Evolutionary conservation across 2,329 filamentous ascomycete genomes (phyloP), one percentile per base, ranked within the genome.

Genomic region (Clonostachys byssicola): DNA sequence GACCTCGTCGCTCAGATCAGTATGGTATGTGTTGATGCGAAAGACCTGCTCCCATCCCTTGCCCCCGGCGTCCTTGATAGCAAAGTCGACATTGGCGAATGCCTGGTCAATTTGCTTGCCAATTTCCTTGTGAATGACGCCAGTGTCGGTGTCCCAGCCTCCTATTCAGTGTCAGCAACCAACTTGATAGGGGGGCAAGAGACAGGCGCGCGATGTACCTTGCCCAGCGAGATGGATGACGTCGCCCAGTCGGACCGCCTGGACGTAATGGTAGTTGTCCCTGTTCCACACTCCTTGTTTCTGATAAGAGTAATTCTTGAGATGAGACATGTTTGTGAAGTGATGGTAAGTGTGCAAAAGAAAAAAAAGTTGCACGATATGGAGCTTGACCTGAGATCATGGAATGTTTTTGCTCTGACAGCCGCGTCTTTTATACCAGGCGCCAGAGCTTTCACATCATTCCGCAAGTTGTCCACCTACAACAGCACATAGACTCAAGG

Each of bases 21-120:
- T 59, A 47, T 74, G 69, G 49, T 75, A 79, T 3, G 69, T 70
- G 18, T 66, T 69, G 18, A 78, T 63, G 0, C 65, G 62, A 57
- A 60, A 78, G 0, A 83, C 80, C 49, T 83, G 75, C 16, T 58
- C 57, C 75, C 75, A 80, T 4, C 77, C 78, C 49, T 75, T 72
- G 1, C 76, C 77, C 2, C 81, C 81, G 0, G 78, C 78, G n/a
- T 73, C 54, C 40, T 67, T 71, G 6, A 85, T 60, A 30, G 58
- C 64, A 6, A 68, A 56, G 2, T 85, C 77, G 12, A 83, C 74
- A 47, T 84, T 85, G 4, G 57, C 60, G 53, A 85, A 84, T 0
- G 79, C 76, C 46, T 72, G 67, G 44, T 75, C 73, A 42, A 79
- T 73, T 45, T 79, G 65, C 0, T 61, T 65, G 42, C 69, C 66